Evolutionary conservation across 352 stramenopile genomes (phyloP), one percentile per base, ranked within the genome.

Genomic region (Stephanocyclus meneghinianus): DNA sequence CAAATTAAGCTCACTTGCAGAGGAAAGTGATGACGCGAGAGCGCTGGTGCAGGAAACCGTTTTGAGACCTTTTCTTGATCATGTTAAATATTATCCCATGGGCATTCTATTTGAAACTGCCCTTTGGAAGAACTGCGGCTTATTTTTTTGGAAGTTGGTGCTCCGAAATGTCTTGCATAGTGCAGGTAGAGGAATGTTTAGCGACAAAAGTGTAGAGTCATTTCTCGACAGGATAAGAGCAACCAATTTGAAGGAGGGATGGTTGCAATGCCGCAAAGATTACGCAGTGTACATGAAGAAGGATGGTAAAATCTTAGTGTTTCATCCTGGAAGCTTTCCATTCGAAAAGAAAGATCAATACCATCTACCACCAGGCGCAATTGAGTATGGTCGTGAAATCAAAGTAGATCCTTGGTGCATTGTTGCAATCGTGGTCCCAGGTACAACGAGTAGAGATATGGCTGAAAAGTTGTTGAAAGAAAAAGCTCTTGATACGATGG

Each of bases 111-210:
- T 94, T 57, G 70, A 88, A 45, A 90, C 88, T 10, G 42, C 62
- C 51, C 62, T 61, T 10, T 94, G 73, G 77, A 90, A 87, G 64
- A 45, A 90, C 16, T 74, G 90, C 71, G 81, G 84, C 0, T 30
- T 87, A 9, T 93, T 94, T 55, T 96, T 95, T 87, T 96, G 93
- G 93, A 94, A 93, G 61, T 89, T 94, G 77, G 85, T 91, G 29
- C 65, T 95, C 9, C 67, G 88, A 51, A 74, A 92, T 68, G 77
- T 93, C 2, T 75, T 95, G 55, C 91, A 96, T 68, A 90, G 76
- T 45, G 80, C 88, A 42, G 85, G 88, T 15, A 78, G 94, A 70
- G 86, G 88, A 18, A 95, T 95, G 91, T 91, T 96, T 45, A 89
- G 83, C 37, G 91, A 94, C 42, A 95, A 95, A 74, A 92, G 83